These are phyloP conservation scores for Metarhizium brunneum DNA, from an alignment of 2,329 filamentous ascomycete genomes.

Conservation along the genomic window DNA sequence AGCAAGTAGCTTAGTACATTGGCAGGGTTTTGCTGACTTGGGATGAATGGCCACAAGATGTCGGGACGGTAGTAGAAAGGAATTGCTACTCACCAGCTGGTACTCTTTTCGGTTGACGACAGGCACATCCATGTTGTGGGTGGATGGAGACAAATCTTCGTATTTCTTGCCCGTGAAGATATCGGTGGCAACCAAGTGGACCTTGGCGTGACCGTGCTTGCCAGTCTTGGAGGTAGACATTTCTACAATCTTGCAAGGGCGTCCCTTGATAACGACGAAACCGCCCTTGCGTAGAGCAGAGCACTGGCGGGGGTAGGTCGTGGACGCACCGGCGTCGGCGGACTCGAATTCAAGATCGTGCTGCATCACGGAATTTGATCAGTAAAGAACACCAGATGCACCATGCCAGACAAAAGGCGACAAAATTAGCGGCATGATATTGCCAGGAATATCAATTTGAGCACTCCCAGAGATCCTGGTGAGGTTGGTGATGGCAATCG, in stretches of 20 bases:
- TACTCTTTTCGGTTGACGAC: conserved; percentile 85
- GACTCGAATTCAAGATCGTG: conserved; percentile 74
- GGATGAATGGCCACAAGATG: background rate
- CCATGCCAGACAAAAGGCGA: background rate
- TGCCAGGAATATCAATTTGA: background rate
- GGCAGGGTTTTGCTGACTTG: conserved; percentile 3
- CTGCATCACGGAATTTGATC: conserved; percentile 27
- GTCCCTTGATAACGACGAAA: conserved; percentile 95
- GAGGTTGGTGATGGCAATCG: background rate
- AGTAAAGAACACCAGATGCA: conserved; percentile 4
- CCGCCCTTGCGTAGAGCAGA: conserved; percentile 99
- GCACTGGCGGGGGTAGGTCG: conserved; percentile 97
- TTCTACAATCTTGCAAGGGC: conserved; percentile 99
- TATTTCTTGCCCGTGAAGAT: conserved; percentile 99
- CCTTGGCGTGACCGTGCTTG: conserved; percentile 99
- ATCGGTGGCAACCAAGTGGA: conserved; percentile 94
- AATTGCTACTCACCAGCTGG: conserved; percentile 69
- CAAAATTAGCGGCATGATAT: background rate
- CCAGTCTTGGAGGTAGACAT: conserved; percentile 99
- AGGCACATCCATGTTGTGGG: conserved; percentile 96
- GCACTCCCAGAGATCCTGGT: background rate
- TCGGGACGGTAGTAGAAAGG: background rate
- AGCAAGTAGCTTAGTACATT: conserved; percentile 12
- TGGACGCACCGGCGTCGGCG: conserved; percentile 91
- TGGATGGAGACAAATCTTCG: conserved; percentile 97